Conservation (phyloP, 2,329 filamentous ascomycete species). For the Pleoardoris graminearum region DNA sequence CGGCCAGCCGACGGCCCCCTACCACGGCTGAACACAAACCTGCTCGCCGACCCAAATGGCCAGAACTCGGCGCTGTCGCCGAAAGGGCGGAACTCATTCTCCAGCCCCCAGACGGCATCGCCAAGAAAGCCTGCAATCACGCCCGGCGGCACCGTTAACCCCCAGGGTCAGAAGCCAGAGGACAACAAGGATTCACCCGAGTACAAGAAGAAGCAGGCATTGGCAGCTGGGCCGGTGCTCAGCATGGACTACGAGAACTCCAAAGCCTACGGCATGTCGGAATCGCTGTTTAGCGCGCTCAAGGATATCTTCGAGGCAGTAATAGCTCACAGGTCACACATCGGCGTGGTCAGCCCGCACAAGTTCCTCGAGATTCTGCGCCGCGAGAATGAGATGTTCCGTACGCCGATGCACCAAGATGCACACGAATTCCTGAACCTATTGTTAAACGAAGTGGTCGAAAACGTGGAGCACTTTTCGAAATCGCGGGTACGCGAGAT, state of each 20-base stretch:
- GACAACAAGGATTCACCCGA: slow-evolving; percentile 94
- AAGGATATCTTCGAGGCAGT: slow-evolving; percentile 96
- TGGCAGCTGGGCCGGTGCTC: slow-evolving; percentile 83
- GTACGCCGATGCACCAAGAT: slow-evolving; percentile 96
- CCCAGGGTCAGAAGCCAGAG: slow-evolving; percentile 71
- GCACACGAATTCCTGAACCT: slow-evolving; percentile 96
- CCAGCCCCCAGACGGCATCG: slow-evolving; percentile 36
- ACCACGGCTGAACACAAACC: slow-evolving; percentile 46
- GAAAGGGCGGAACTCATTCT: slow-evolving; percentile 53
- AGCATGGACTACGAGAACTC: slow-evolving; percentile 83
- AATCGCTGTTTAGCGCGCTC: slow-evolving; percentile 89
- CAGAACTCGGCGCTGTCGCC: slow-evolving; percentile 55
- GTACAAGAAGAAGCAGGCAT: slow-evolving; percentile 95
- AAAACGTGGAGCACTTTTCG: slow-evolving; percentile 88
- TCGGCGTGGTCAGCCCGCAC: slow-evolving; percentile 87
- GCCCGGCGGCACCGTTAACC: slow-evolving; percentile 58
- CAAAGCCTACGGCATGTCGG: slow-evolving; percentile 84
- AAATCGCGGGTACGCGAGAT: slow-evolving; percentile 58
- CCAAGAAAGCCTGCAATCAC: slow-evolving; percentile 45
- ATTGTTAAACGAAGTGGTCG: slow-evolving; percentile 92
- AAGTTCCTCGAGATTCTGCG: slow-evolving; percentile 93
- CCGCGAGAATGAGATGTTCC: slow-evolving; percentile 95
- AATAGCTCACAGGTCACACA: slow-evolving; percentile 77
- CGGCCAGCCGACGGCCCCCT: slow-evolving; percentile 55
- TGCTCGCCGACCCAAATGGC: slow-evolving; percentile 39